phyloP scores from a whole-genome alignment of 352 stramenopile genomes.

The Thalassiosira livingstoniorum region DNA sequence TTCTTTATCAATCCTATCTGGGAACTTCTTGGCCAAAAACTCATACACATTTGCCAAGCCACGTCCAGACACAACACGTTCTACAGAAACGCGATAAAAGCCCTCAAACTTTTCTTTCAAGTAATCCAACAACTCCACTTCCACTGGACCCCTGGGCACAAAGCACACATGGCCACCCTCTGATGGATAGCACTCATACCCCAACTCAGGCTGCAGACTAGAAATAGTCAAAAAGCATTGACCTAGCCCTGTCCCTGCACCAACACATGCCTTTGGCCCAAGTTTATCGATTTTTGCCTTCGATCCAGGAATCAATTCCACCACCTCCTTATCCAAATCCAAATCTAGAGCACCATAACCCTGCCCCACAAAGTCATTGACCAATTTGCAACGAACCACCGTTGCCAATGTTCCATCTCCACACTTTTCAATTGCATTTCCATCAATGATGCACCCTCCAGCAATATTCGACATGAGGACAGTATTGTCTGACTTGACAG shows the following conservation, averaged over 20 bases:
- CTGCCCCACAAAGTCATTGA: constrained; percentile 94
- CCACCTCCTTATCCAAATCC: constrained; percentile 91
- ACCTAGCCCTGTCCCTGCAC: constrained; percentile 95
- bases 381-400: constrained; percentile 59
- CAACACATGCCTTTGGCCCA: constrained; percentile 94
- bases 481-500: constrained; percentile 85
- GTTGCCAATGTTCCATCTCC: constrained; percentile 54
- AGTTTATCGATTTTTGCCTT: constrained; percentile 69
- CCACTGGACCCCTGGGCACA: constrained; percentile 84
- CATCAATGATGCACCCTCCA: constrained; percentile 64
- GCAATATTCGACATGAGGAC: constrained; percentile 93
- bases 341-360: constrained; percentile 97
- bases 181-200: constrained; percentile 53
- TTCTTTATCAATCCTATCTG: constrained; percentile 55
- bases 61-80: constrained; percentile 94
- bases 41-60: constrained; percentile 96
- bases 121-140: constrained; percentile 81
- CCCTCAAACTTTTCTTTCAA: constrained; percentile 87
- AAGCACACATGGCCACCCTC: constrained; percentile 94
- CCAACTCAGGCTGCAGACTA: constrained; percentile 57
- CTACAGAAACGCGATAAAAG: constrained; percentile 91
- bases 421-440: constrained; percentile 68
- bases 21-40: constrained; percentile 94
- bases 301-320: constrained; percentile 76
- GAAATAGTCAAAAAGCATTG: constrained; percentile 95